Percentiles rank a stretch among this genome's conserved stretches.
Evolutionary conservation across 1,139 yeast genomes (phyloP).

Genomic region (Candida sanyaensis): DNA sequence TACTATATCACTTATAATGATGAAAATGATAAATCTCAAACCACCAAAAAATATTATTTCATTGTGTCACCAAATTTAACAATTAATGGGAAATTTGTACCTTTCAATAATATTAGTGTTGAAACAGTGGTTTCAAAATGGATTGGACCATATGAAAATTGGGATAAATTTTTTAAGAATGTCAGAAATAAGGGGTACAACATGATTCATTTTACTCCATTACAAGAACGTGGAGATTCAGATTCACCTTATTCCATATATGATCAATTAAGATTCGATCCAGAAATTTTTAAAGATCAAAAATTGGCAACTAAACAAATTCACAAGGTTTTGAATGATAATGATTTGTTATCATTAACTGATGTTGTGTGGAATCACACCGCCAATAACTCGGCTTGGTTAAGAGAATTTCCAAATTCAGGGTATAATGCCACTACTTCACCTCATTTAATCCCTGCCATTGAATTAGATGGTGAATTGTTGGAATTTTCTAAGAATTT

Average conservation of each 20-base stretch:
- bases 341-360: constrained; percentile 73
- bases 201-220: constrained; percentile 94
- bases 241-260: constrained; percentile 90
- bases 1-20: constrained; percentile 53
- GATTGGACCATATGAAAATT: constrained; percentile 67
- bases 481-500: constrained; percentile 63
- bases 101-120: constrained; percentile 79
- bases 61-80: constrained; percentile 78
- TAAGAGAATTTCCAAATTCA: constrained; percentile 81
- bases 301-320: constrained; percentile 31
- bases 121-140: constrained; percentile 90
- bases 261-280: constrained; percentile 82
- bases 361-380: constrained; percentile 96
- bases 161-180: constrained; percentile 67
- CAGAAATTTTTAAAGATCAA: constrained; percentile 53
- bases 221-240: constrained; percentile 85
- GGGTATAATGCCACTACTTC: constrained; percentile 88
- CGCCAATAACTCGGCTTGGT: constrained; percentile 87
- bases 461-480: constrained; percentile 74
- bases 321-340: constrained; percentile 48
- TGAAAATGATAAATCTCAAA: constrained; percentile 22
- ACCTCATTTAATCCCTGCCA: constrained; percentile 83
- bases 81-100: constrained; percentile 56
- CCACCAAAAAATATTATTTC: constrained; percentile 66
- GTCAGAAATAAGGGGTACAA: constrained; percentile 81